Conservation (phyloP, 495 filamentous ascomycete genomes). For the Entonaema liquescens region DNA sequence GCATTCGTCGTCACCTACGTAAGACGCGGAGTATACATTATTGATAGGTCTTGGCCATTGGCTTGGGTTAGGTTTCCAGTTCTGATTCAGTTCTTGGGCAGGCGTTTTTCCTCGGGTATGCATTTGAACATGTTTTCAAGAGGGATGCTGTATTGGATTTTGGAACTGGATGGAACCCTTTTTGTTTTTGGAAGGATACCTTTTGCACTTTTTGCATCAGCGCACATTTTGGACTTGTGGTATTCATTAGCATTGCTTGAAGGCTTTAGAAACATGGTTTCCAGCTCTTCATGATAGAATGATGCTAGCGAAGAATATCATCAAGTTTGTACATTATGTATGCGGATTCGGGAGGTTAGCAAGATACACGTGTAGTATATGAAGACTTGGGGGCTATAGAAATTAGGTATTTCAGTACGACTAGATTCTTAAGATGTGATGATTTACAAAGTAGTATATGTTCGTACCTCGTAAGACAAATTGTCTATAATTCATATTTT, state of each 20-base stretch:
- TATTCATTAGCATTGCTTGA: conserved; percentile 26
- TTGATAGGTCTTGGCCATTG: conserved; percentile 16
- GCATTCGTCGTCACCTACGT: conserved; percentile 5
- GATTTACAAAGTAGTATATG: not conserved
- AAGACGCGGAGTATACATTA: conserved; percentile 29
- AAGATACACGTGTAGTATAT: not conserved
- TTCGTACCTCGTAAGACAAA: not conserved
- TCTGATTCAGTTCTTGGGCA: conserved; percentile 27
- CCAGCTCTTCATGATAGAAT: conserved; percentile 22
- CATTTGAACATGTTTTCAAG: conserved; percentile 27
- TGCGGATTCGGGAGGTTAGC: not conserved
- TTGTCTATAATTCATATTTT: too few relatives aligned
- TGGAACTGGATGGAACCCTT: conserved; percentile 30
- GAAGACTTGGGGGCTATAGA: not conserved
- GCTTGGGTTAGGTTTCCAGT: conserved; percentile 29
- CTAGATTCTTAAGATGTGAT: not conserved
- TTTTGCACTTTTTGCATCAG: conserved; percentile 37
- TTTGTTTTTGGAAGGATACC: conserved; percentile 32
- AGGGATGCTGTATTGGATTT: conserved; percentile 26
- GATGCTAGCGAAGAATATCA: conserved; percentile 28
- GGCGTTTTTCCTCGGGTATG: conserved; percentile 32
- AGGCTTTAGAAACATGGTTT: conserved; percentile 7
- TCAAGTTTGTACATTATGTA: not conserved
- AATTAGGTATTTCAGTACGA: not conserved
- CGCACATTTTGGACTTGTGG: conserved; percentile 23